Base-by-base conservation (phyloP, 2,329 filamentous ascomycete species). In the Chrysoporthe cubensis region DNA sequence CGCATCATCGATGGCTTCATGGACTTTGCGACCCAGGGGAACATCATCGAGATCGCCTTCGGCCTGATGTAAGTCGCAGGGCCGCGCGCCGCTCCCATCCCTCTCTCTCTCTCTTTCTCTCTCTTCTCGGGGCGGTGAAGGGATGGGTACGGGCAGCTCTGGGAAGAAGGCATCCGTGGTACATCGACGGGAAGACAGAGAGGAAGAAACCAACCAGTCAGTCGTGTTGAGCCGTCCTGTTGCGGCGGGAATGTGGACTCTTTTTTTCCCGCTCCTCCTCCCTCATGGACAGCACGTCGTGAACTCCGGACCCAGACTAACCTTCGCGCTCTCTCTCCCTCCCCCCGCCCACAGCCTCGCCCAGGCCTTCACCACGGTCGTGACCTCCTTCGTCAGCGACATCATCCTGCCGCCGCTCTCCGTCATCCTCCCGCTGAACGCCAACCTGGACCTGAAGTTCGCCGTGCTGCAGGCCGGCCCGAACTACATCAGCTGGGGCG, bases 391-490 rank as follows among this genome's bases (percentile, higher is more conserved):
- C 74, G 90, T 93, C 64, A 87, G 85, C 69, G 89, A 92, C 72
- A 85, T 93, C 44, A 79, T 93, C 58, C 85, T 93, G 70, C 91
- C 91, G 5, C 83, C 91, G 0, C 80, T 93, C 40, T 91, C 90
- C 2, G 79, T 93, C 54, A 79, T 93, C 32, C 84, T 91, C 4
- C 91, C 91, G 61, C 79, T 93, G 66, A 86, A 90, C 73, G 86
- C 87, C 71, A 93, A 93, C 75, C 84, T 93, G 74, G 88, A 91
- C 74, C 87, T 92, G 78, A 92, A 92, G 76, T 93, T 93, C 75
- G 87, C 90, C 0, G 85, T 92, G 7, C 77, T 93, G 40, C 83
- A 81, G 48, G 74, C 80, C 0, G 90, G 90, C 0, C 84, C 86
- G 2, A 81, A 85, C 67, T 88, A 83, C 71, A 79, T 80, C 37